A percentile compares a stretch with the other conserved stretches of the same genome.
phyloP scores from a whole-genome alignment of 1,284 basidiomycete genomes.

The Taiwanofungus camphoratus region DNA sequence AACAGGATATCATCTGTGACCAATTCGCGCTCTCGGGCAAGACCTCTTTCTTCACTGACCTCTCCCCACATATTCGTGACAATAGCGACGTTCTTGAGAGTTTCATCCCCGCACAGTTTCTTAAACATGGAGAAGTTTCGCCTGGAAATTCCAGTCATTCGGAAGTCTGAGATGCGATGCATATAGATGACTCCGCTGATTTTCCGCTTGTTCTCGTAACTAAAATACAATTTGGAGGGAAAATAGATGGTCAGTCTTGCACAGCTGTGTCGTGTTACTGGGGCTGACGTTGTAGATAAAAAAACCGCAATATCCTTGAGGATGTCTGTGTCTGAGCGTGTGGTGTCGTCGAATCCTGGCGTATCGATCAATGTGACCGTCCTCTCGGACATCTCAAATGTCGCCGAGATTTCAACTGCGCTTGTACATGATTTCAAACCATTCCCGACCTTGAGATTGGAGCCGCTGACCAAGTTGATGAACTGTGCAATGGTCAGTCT shows the following conservation, averaged over 20 bases:
- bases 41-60: conserved; percentile 21
- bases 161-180: conserved; percentile 46
- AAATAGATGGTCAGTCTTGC: neutral
- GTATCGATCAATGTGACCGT: no score
- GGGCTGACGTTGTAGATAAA: conserved; percentile 29
- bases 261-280: neutral
- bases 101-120: conserved; percentile 43
- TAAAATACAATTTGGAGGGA: conserved; percentile 11
- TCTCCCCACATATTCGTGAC: conserved; percentile 49
- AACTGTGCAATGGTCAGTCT: conserved; percentile 11
- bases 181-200: conserved; percentile 47
- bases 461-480: conserved; percentile 12
- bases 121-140: conserved; percentile 46
- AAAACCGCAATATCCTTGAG: conserved; percentile 32
- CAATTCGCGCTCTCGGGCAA: conserved; percentile 10
- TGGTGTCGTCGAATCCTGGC: conserved; percentile 36
- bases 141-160: conserved; percentile 42
- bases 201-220: conserved; percentile 31
- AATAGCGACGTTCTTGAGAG: conserved; percentile 43
- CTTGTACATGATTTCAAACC: conserved; percentile 5
- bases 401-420: conserved; percentile 1
- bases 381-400: conserved; percentile 1
- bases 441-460: conserved; percentile 8
- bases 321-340: conserved; percentile 32
- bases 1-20: conserved; percentile 10